Percentiles rank a stretch among this genome's conserved stretches.
Evolutionary conservation across 2,329 filamentous ascomycete species (phyloP).

Genomic region (Fusarium piperis): DNA sequence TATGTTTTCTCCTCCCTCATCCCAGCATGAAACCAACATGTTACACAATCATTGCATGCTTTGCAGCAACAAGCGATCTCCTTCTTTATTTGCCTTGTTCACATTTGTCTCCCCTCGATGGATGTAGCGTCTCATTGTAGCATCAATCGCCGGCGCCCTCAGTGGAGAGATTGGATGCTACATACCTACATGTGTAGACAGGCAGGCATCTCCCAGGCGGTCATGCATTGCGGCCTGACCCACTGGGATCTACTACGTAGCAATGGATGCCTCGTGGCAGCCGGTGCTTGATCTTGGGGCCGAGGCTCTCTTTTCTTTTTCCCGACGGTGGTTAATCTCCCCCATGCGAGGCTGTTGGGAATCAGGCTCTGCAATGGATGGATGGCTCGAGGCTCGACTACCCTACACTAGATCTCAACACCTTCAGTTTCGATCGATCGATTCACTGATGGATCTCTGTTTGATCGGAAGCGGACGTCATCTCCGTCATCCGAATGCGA

Average conservation of each 20-base stretch:
- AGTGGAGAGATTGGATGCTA: neutral
- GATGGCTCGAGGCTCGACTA: too few species aligned
- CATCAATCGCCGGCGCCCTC: neutral
- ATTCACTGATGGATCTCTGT: neutral
- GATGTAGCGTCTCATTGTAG: neutral
- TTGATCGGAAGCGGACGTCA: neutral
- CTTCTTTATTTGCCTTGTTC: neutral
- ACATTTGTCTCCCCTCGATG: neutral
- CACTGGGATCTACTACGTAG: constrained; percentile 2
- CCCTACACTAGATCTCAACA: neutral
- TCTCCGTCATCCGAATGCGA: neutral
- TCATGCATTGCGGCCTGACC: constrained; percentile 29
- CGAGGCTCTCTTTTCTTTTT: neutral
- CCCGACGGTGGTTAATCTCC: constrained; percentile 9
- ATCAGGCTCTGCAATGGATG: neutral
- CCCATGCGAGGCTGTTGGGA: neutral
- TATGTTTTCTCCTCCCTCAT: constrained; percentile 1
- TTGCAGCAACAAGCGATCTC: neutral
- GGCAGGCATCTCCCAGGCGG: constrained; percentile 6
- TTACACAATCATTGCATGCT: constrained; percentile 10
- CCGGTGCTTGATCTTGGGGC: neutral
- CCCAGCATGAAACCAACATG: constrained; percentile 15
- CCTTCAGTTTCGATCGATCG: neutral
- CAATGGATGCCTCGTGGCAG: constrained; percentile 8
- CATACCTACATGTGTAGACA: neutral